A percentile compares a stretch with the other conserved stretches of the same genome.
Evolutionary conservation across 345 rosid species (phyloP).

Genomic region (Erysimum cheiranthoides): DNA sequence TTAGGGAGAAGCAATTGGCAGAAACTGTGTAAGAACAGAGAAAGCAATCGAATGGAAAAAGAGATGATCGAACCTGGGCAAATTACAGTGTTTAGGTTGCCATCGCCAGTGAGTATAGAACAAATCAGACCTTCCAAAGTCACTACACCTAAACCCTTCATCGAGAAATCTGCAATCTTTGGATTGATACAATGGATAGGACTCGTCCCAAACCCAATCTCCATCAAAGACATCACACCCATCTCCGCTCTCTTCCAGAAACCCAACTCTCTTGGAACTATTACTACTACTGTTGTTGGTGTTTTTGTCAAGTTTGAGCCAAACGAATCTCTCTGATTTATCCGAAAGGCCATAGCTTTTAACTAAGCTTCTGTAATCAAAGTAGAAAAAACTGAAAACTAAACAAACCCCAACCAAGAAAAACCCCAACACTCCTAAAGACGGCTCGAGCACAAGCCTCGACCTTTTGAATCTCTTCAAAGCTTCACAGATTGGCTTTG

Average conservation of each 20-base stretch:
- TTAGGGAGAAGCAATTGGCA: slow-evolving; percentile 20
- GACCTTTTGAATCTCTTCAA: slow-evolving; percentile 69
- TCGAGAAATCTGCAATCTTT: slow-evolving; percentile 87
- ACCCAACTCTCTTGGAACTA: slow-evolving; percentile 59
- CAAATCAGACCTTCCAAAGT: slow-evolving; percentile 90
- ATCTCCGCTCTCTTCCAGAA: slow-evolving; percentile 60
- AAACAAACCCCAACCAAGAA: slow-evolving; percentile 61
- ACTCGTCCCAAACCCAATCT: slow-evolving; percentile 95
- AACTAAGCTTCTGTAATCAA: slow-evolving; percentile 61
- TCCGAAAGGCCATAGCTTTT: slow-evolving; percentile 59
- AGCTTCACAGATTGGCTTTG: slow-evolving; percentile 50
- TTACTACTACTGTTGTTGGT: not conserved
- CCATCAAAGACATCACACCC: slow-evolving; percentile 88
- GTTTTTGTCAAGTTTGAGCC: slow-evolving; percentile 56
- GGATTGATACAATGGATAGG: slow-evolving; percentile 82
- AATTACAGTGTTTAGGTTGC: slow-evolving; percentile 84
- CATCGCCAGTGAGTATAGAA: slow-evolving; percentile 94
- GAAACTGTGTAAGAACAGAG: slow-evolving; percentile 31
- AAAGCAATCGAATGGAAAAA: not conserved
- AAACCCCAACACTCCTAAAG: slow-evolving; percentile 69
- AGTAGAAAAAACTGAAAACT: slow-evolving; percentile 71
- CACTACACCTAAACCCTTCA: slow-evolving; percentile 84
- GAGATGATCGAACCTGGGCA: slow-evolving; percentile 67
- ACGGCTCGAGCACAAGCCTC: slow-evolving; percentile 67
- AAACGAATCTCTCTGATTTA: slow-evolving; percentile 63